phyloP scores from a whole-genome alignment of 257 asterid species.

The Voacanga thouarsii region DNA sequence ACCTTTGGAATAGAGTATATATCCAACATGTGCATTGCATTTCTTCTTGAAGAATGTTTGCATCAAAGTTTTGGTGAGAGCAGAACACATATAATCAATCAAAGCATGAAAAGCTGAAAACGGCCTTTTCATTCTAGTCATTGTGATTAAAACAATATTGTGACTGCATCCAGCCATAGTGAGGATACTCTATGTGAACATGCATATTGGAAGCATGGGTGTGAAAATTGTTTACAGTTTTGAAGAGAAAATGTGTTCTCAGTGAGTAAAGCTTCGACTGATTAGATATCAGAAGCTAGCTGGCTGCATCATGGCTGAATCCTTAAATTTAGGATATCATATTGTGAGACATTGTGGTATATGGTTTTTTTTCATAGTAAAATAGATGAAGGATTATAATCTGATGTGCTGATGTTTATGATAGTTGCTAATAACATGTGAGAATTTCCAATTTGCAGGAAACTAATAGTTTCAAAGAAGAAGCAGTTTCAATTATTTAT shows the following conservation, averaged over 20 bases:
- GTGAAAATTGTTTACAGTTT: background rate
- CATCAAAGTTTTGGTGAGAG: background rate
- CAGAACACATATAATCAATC: background rate
- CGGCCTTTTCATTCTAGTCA: background rate
- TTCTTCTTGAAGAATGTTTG: background rate
- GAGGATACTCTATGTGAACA: background rate
- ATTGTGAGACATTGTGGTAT: background rate
- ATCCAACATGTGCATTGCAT: background rate
- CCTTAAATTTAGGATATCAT: background rate
- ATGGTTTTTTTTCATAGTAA: background rate
- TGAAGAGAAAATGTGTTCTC: background rate
- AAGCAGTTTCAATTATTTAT: slow-evolving; percentile 34
- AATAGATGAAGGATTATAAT: background rate
- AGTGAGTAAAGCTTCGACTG: background rate
- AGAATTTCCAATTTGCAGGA: slow-evolving; percentile 45
- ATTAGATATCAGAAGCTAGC: background rate
- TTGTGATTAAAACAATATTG: background rate
- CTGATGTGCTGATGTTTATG: background rate
- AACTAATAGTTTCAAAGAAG: slow-evolving; percentile 56
- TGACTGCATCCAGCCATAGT: background rate
- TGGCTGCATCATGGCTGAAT: background rate
- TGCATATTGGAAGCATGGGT: background rate
- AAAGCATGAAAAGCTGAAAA: background rate
- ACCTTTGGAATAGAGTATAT: too few species aligned
- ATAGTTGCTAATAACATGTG: background rate